Base-by-base conservation (phyloP, 495 filamentous ascomycete species). In the Penicillium desertorum region DNA sequence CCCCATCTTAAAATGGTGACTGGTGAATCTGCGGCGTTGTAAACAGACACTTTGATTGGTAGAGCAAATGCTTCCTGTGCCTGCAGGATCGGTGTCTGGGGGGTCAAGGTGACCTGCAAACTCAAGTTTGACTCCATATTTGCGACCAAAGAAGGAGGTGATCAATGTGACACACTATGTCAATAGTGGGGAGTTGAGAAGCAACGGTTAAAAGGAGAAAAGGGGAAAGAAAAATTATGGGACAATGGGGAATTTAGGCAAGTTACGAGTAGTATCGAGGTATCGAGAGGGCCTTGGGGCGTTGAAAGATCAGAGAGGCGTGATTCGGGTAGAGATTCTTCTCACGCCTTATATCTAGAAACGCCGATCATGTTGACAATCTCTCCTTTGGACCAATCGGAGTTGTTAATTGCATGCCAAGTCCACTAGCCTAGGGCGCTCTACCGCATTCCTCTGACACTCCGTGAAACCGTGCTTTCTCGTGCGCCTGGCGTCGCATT, bases 1-100 rank as follows among this genome's bases (percentile, higher is more conserved):
- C 72, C 65, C 77, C 77, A 83, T 37, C 61, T 67, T 12, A 83
- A 67, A 17, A 84, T 43, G 2, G 79, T 82, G 14, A 82, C 64
- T 27, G 80, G 69, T 9, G 63, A 36, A 0, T 61, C 45, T 29
- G 69, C 64, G 1, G 66, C 63, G 56, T 82, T 84, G 44, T 69
- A 69, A n/a, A 83, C 65, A 1, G 72, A 71, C 5, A 71, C 63
- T 39, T 59, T 62, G 56, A 76, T 39, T 5, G 64, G 61, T 1
- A 65, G 29, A 16, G 48, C 34, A 23, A 34, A 54, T 12, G 54
- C 48, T 66, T 53, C 65, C 37, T 60, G 60, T 22, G 62, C 55
- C 42, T 57, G 47, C 27, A 49, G 42, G n/a, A 59, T 29, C 43
- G 60, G 54, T 45, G 39, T 27, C 8, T 62, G 56, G 12, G 51